Base-by-base conservation (phyloP, 192 early-diverging fungal genomes). In the Gaertneriomyces semiglobifer region DNA sequence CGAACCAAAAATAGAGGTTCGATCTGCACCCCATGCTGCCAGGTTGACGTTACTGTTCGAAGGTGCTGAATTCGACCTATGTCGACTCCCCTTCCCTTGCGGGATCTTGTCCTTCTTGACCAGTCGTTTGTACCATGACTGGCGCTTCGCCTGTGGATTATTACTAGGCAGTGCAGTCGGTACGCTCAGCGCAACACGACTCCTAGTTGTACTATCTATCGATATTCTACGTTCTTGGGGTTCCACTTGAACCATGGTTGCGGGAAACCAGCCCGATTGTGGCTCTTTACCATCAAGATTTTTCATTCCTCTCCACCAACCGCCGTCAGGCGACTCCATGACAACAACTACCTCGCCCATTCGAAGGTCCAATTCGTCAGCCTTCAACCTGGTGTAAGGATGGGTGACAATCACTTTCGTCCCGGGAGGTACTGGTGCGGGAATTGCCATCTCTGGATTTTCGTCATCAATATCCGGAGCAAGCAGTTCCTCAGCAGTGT, bases 271-370 rank as follows among this genome's bases (percentile, higher is more conserved):
- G 0, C 82, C 82, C 12, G 68, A 60, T 16, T 60, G 44, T 7
- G 82, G 68, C 9, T 61, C 45, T 47, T 84, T 84, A 10, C 67
- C 71, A 25, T 71, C 77, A 25, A 81, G 65, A 20, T 71, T 69
- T 14, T 69, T 77, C 71, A 79, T 78, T 9, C 82, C 82, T n/a
- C 72, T 33, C 82, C 82, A 84, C 82, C 82, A 84, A 7, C 82
- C 82, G 25, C 82, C 82, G 48, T 80, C 79, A 33, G 82, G 82
- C 10, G 73, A 70, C 43, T 81, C 79, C 53, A 79, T 54, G 25
- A 84, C 79, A 14, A 80, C 75, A 20, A 84, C 59, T 10, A 69
- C 42, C 11, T 79, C 77, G 10, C 76, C 79, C n/a, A 59, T 39
- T 7, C 60, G 33, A n/a, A 84, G 62, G 18, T 75, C 68, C 10